These are phyloP conservation scores for Nannizziopsis arthrosporioides DNA, from an alignment of 2,329 filamentous ascomycete species.

Conservation along the genomic window DNA sequence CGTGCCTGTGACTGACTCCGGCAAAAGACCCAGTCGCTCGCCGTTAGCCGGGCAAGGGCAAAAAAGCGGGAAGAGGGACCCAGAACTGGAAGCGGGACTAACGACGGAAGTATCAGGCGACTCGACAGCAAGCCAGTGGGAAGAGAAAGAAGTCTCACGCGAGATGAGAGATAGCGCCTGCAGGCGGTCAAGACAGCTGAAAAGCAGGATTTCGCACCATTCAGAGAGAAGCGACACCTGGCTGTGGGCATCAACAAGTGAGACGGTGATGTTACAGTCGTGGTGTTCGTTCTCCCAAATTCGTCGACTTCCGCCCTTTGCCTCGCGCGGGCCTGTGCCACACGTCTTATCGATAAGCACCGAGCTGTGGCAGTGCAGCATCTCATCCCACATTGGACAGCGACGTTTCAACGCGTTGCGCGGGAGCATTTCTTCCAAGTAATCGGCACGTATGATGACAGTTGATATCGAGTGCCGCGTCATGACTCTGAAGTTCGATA, in stretches of 20 bases:
- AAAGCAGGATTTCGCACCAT: neutral
- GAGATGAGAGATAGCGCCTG: neutral
- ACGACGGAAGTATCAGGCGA: constrained; percentile 2
- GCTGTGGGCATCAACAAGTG: too few relatives aligned
- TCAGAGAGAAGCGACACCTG: neutral
- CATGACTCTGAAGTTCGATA: neutral
- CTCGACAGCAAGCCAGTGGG: neutral
- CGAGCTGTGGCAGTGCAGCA: neutral
- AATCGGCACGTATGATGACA: too few relatives aligned
- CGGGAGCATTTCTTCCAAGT: too few relatives aligned
- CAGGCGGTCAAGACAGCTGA: constrained; percentile 3
- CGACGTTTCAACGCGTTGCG: too few relatives aligned
- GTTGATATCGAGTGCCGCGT: neutral
- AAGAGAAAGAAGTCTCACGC: neutral
- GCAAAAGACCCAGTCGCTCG: neutral
- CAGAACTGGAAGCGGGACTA: neutral
- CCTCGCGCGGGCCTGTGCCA: neutral
- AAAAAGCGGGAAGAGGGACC: neutral
- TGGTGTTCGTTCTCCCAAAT: too few relatives aligned
- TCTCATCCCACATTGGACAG: too few relatives aligned
- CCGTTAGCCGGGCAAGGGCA: neutral
- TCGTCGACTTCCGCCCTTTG: too few relatives aligned
- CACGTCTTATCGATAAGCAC: constrained; percentile 2
- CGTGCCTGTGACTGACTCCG: constrained; percentile 6
- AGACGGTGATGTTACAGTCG: too few relatives aligned